These are phyloP conservation scores for Actinomortierella ambigua DNA, from an alignment of 371 early-diverging fungal species.

Conservation along the genomic window DNA sequence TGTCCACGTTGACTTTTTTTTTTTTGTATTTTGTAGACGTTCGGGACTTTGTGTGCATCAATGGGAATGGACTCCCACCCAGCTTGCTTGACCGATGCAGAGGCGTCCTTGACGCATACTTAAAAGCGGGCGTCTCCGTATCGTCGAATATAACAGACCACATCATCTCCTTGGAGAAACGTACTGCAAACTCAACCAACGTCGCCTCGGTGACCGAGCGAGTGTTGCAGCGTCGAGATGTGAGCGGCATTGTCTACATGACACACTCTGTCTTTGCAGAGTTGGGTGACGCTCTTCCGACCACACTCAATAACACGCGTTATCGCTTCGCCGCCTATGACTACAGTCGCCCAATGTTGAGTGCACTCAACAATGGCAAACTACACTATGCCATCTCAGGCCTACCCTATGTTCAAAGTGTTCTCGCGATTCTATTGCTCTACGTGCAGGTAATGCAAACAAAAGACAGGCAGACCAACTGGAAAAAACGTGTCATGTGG, in stretches of 20 bases:
- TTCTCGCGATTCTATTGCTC: constrained; percentile 21
- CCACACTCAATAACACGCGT: constrained; percentile 19
- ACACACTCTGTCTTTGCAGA: constrained; percentile 12
- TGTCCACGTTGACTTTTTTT: too few species aligned
- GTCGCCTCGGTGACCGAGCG: not conserved
- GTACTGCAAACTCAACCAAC: constrained; percentile 9
- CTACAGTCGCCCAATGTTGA: constrained; percentile 14
- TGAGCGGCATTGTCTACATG: constrained; percentile 32
- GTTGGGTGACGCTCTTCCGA: not conserved
- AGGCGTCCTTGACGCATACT: constrained; percentile 26
- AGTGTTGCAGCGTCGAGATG: constrained; percentile 4
- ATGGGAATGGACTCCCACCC: constrained; percentile 7
- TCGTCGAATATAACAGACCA: constrained; percentile 22
- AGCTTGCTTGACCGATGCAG: constrained; percentile 28
- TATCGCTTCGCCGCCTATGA: constrained; percentile 33
- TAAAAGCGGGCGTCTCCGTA: not conserved
- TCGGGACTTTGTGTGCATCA: constrained; percentile 37
- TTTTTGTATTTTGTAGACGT: constrained; percentile 19
- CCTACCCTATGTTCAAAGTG: constrained; percentile 25
- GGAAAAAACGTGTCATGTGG: too few species aligned
- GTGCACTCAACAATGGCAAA: not conserved
- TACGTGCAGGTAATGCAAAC: constrained; percentile 22
- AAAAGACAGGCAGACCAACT: too few species aligned
- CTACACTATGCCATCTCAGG: constrained; percentile 34
- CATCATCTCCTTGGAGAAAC: constrained; percentile 9